Base-by-base conservation (phyloP, 495 filamentous ascomycete species). In the Daldinia grandis region DNA sequence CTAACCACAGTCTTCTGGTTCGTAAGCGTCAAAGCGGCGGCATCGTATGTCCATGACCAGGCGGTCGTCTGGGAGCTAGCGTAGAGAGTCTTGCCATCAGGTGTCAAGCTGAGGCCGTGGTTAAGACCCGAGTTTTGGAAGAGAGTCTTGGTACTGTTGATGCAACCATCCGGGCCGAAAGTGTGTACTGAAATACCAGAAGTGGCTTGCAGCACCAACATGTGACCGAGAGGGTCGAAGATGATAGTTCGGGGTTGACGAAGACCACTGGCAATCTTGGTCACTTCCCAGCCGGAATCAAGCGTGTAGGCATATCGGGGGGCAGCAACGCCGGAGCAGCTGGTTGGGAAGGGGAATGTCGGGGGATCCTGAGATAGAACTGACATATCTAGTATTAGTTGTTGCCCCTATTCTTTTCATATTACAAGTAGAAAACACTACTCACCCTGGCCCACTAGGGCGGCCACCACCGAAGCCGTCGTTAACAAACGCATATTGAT, bases 41-140 rank as follows among this genome's bases (percentile, higher is more conserved):
- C 69, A 72, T 90, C 84, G 74, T 92, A 92, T 49, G 78, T 67
- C 83, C 86, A 92, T 4, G 84, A 79, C 78, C 82, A 91, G 14
- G 83, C 89, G 1, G 81, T 81, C 30, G 84, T 80, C 4, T 83
- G 51, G 5, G 84, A 84, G 47, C 87, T 90, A 6, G 87, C 89
- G 66, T 89, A 91, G 54, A 92, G 76, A 3, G 87, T 90, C 62
- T 79, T 84, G 33, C 89, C 88, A 73, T 90, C 87, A 6, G 74
- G 73, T 5, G 85, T 87, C n/a, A 92, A 76, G 47, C 83, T 84
- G 35, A 92, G 80, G 19, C 90, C 90, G 77, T 92, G 90, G 71
- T 90, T 89, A 0, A 91, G 79, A 78, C 73, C 67, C 64, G 74
- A 35, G 70, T 72, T 66, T 76, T 72, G 42, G 80, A 77, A 58